Percentiles rank a stretch among this genome's conserved stretches.
phyloP scores from a whole-genome alignment of 1,284 basidiomycete genomes.

The Moesziomyces globuligerus region DNA sequence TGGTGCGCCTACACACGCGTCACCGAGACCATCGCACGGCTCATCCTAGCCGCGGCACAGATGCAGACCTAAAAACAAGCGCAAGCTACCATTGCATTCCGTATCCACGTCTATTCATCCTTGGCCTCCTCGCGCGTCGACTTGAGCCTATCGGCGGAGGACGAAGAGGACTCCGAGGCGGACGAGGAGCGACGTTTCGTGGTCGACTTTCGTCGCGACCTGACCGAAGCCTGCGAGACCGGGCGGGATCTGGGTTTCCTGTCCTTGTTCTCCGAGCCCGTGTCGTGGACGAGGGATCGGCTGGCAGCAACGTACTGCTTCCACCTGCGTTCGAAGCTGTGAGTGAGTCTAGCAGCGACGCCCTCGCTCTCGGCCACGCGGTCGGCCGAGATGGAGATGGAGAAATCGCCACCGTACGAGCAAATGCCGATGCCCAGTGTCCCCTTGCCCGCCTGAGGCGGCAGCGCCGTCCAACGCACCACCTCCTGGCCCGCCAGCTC shows the following conservation, averaged over 20 bases:
- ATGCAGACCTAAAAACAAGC: conserved; percentile 10
- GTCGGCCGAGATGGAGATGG: conserved; percentile 61
- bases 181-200: conserved; percentile 4
- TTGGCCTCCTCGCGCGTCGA: not conserved
- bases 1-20: conserved; percentile 29
- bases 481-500: conserved; percentile 49
- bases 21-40: conserved; percentile 22
- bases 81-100: not conserved
- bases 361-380: conserved; percentile 48
- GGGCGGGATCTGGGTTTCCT: conserved; percentile 3
- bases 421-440: conserved; percentile 64
- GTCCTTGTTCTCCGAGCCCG: conserved; percentile 13
- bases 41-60: conserved; percentile 30
- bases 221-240: conserved; percentile 4
- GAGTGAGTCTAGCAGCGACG: conserved; percentile 48
- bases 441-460: conserved; percentile 61
- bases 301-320: conserved; percentile 37
- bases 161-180: conserved; percentile 9
- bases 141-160: conserved; percentile 1
- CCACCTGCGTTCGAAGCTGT: conserved; percentile 50
- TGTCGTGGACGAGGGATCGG: conserved; percentile 17
- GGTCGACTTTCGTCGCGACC: no score
- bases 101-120: conserved; percentile 1
- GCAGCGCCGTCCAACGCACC: conserved; percentile 51
- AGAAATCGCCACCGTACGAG: conserved; percentile 54